phyloP scores from a whole-genome alignment of 768 basidiomycete species.

The Tylopilus felleus region DNA sequence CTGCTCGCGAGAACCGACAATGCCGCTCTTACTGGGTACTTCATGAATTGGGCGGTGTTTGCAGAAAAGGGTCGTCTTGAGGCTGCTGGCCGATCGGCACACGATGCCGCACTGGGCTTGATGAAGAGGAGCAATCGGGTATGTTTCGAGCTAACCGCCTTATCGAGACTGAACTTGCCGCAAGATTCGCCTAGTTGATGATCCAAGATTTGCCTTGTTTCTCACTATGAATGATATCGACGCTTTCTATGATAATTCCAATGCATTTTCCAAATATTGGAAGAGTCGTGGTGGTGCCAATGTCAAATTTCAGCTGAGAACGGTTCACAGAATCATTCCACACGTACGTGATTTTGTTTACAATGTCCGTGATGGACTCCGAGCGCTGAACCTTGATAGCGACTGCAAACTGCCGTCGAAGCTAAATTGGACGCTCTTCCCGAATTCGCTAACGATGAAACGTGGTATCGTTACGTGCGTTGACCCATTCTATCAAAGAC shows the following conservation, averaged over 20 bases:
- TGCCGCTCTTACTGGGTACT: constrained; percentile 40
- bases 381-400: constrained; percentile 23
- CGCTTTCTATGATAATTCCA: constrained; percentile 36
- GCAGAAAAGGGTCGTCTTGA: background rate
- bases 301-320: constrained; percentile 23
- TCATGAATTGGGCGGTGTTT: constrained; percentile 45
- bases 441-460: constrained; percentile 31
- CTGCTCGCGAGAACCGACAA: constrained; percentile 31
- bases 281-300: constrained; percentile 24
- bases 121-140: constrained; percentile 19
- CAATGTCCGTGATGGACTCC: background rate
- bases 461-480: constrained; percentile 34
- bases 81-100: constrained; percentile 1
- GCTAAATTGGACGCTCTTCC: constrained; percentile 31
- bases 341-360: constrained; percentile 31
- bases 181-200: constrained; percentile 9
- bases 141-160: background rate
- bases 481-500: background rate
- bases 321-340: constrained; percentile 35
- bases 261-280: constrained; percentile 36
- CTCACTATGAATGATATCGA: constrained; percentile 14
- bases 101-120: constrained; percentile 1
- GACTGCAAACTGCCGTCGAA: constrained; percentile 28
- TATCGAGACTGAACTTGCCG: background rate
- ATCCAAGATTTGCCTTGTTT: background rate